These are phyloP conservation scores for Sclerospora graminicola DNA, from an alignment of 352 stramenopile genomes.

Conservation along the genomic window DNA sequence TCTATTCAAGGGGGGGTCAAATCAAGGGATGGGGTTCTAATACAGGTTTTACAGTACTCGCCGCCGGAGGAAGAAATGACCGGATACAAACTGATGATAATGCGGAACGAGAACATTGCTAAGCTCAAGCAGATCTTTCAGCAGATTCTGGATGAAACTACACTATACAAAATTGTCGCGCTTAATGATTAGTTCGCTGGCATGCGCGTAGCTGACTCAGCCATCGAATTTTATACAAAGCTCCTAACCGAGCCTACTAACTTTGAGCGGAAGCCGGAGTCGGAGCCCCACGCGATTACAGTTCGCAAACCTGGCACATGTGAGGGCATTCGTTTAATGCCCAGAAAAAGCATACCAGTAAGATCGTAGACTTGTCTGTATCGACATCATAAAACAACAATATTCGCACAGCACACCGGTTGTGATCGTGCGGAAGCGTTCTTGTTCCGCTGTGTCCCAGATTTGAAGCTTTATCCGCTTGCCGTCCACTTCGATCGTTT, in stretches of 20 bases:
- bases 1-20: no score
- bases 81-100: conserved; percentile 80
- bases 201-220: conserved; percentile 62
- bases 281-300: conserved; percentile 33
- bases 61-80: conserved; percentile 67
- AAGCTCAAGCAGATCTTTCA: conserved; percentile 61
- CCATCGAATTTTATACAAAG: conserved; percentile 53
- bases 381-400: not conserved
- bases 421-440: conserved; percentile 85
- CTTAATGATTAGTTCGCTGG: conserved; percentile 84
- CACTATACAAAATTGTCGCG: conserved; percentile 68
- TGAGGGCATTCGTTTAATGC: conserved; percentile 26
- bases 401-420: conserved; percentile 30
- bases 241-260: conserved; percentile 60
- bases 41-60: no score
- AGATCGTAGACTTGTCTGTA: not conserved
- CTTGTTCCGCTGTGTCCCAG: conserved; percentile 83
- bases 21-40: no score
- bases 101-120: conserved; percentile 74
- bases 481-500: conserved; percentile 80
- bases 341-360: no score
- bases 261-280: conserved; percentile 50
- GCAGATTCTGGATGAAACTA: conserved; percentile 49
- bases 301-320: conserved; percentile 56
- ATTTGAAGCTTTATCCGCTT: conserved; percentile 87